These are phyloP conservation scores for Actinomucor elegans DNA, from an alignment of 371 early-diverging fungal species.

Conservation along the genomic window DNA sequence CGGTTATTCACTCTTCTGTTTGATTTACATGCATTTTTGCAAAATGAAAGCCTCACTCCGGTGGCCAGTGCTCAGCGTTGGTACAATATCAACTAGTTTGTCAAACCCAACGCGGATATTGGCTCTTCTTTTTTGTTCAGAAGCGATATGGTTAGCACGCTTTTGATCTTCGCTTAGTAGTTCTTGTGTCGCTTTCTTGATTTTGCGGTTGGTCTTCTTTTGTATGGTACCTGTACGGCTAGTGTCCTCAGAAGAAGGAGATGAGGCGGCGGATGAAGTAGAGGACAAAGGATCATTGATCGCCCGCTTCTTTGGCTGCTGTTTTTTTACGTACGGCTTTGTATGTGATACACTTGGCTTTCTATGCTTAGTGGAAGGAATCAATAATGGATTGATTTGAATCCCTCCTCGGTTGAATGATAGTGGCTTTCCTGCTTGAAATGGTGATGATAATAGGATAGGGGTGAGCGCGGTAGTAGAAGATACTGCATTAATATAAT, in stretches of 20 bases:
- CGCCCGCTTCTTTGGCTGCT: not conserved
- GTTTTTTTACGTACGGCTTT: not conserved
- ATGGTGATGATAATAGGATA: not conserved
- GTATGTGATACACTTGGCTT: not conserved
- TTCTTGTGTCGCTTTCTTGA: slow-evolving; percentile 45
- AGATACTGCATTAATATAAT: not conserved
- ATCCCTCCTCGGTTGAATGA: not conserved
- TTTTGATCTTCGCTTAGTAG: slow-evolving; percentile 86
- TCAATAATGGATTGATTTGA: slow-evolving; percentile 9
- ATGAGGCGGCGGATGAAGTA: not conserved
- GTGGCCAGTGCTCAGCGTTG: slow-evolving; percentile 60
- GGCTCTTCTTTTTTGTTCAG: slow-evolving; percentile 84
- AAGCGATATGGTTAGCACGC: slow-evolving; percentile 89
- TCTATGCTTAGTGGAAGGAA: not conserved
- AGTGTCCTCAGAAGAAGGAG: no score
- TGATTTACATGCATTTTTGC: slow-evolving; percentile 30
- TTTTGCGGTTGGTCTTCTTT: not conserved
- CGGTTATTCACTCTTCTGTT: not conserved
- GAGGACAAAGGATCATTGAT: slow-evolving; percentile 5
- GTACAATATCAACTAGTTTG: slow-evolving; percentile 76
- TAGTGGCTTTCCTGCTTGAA: not conserved
- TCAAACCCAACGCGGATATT: slow-evolving; percentile 82
- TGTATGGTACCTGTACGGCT: no score
- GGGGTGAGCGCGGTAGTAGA: not conserved
- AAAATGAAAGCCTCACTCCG: slow-evolving; percentile 51